Evolutionary conservation across 176 grass and related monocot species (phyloP).

Genomic region (Bolboschoenus planiculmis): DNA sequence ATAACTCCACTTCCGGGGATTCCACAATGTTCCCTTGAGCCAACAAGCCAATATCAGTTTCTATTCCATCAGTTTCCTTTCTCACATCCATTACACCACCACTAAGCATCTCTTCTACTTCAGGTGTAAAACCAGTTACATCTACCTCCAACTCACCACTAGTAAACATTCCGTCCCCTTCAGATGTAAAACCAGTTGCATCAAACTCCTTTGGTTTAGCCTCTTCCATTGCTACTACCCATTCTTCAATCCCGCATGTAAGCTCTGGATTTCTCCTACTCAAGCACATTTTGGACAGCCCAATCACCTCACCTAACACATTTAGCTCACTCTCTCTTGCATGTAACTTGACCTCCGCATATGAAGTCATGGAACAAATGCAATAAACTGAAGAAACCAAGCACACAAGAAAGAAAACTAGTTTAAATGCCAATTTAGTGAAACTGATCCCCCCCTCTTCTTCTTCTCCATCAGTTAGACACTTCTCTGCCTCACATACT

Average conservation of each 20-base stretch:
- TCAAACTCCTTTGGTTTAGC: neutral
- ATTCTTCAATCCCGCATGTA: constrained; percentile 23
- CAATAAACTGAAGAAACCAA: constrained; percentile 11
- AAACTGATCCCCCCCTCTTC: neutral
- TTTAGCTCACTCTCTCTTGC: neutral
- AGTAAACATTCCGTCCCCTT: neutral
- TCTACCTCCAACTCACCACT: neutral
- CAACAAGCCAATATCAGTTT: constrained; percentile 8
- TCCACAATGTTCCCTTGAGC: constrained; percentile 13
- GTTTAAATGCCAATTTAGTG: neutral
- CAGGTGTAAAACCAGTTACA: neutral
- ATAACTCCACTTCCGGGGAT: neutral
- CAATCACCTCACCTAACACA: constrained; percentile 19
- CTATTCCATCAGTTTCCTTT: neutral
- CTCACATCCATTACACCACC: neutral
- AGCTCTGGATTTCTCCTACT: constrained; percentile 2
- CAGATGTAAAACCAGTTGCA: neutral
- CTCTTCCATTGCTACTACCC: neutral
- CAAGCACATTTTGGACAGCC: constrained; percentile 9
- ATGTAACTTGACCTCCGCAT: neutral
- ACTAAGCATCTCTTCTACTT: neutral
- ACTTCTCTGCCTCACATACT: neutral
- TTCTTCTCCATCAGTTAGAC: neutral
- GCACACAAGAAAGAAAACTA: neutral
- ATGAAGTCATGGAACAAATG: constrained; percentile 8